Conservation (phyloP, 2,329 filamentous ascomycete species). For the Fusarium secorum region DNA sequence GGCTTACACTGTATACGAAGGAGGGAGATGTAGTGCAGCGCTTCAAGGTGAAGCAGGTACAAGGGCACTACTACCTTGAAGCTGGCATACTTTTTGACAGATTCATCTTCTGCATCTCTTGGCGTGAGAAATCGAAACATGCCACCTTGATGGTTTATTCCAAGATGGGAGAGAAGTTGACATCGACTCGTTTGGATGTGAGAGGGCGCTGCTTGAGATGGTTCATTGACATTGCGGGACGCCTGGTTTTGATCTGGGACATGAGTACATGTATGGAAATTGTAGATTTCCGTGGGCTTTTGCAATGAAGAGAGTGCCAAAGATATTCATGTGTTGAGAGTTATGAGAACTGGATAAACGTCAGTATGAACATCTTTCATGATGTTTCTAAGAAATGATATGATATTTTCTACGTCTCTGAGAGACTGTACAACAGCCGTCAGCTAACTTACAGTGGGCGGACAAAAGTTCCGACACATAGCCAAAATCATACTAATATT, state of each 20-base stretch:
- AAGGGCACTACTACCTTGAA: background rate
- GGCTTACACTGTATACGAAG: background rate
- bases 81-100: constrained; percentile 5
- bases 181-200: background rate
- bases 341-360: background rate
- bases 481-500: too few relatives aligned
- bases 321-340: background rate
- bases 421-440: background rate
- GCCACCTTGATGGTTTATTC: background rate
- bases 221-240: constrained; percentile 13
- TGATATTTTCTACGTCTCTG: background rate
- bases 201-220: background rate
- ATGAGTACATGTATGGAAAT: too few relatives aligned
- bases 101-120: constrained; percentile 13
- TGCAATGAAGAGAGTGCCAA: background rate
- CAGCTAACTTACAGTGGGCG: too few relatives aligned
- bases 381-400: background rate
- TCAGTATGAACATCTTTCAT: background rate
- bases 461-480: too few relatives aligned
- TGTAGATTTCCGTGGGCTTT: background rate
- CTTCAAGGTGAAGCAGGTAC: background rate
- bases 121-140: background rate
- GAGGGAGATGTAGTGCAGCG: background rate
- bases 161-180: constrained; percentile 8
- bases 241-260: background rate